Conservation (phyloP, 1,139 yeast species). For the Zygoascus sp. region DNA sequence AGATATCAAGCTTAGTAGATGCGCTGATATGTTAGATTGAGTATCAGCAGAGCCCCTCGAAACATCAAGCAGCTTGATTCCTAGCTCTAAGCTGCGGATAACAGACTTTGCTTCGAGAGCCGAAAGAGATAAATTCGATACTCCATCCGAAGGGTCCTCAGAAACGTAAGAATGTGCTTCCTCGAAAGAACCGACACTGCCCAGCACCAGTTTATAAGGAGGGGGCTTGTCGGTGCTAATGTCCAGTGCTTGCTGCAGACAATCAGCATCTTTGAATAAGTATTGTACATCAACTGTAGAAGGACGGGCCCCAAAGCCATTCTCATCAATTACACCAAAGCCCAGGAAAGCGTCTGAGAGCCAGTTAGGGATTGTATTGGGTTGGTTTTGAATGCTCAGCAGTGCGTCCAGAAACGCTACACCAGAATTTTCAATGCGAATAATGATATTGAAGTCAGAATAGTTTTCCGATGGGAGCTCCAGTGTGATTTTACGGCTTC, state of each 20-base stretch:
- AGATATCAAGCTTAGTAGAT: constrained; percentile 11
- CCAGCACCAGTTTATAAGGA: constrained; percentile 16
- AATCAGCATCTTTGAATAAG: constrained; percentile 28
- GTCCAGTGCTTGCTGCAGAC: constrained; percentile 18
- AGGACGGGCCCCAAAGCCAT: constrained; percentile 11
- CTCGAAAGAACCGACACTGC: not conserved
- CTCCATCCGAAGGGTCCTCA: constrained; percentile 1
- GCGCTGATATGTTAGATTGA: constrained; percentile 34
- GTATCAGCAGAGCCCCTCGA: constrained; percentile 46
- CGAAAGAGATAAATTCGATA: constrained; percentile 14
- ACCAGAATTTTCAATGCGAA: constrained; percentile 1
- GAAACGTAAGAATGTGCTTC: not conserved
- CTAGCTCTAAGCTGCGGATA: constrained; percentile 33
- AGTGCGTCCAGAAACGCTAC: not conserved
- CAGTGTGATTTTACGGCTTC: not conserved
- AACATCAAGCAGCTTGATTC: constrained; percentile 41
- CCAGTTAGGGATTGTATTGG: constrained; percentile 37
- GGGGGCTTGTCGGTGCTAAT: not conserved
- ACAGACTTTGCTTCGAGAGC: constrained; percentile 1
- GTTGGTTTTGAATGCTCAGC: not conserved
- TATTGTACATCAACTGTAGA: constrained; percentile 20
- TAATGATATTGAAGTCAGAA: not conserved
- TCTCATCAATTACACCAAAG: constrained; percentile 32
- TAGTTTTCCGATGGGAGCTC: not conserved
- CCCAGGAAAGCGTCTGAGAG: constrained; percentile 37